These are phyloP conservation scores for Nemania serpens DNA, from an alignment of 2,329 filamentous ascomycete genomes.

Conservation along the genomic window DNA sequence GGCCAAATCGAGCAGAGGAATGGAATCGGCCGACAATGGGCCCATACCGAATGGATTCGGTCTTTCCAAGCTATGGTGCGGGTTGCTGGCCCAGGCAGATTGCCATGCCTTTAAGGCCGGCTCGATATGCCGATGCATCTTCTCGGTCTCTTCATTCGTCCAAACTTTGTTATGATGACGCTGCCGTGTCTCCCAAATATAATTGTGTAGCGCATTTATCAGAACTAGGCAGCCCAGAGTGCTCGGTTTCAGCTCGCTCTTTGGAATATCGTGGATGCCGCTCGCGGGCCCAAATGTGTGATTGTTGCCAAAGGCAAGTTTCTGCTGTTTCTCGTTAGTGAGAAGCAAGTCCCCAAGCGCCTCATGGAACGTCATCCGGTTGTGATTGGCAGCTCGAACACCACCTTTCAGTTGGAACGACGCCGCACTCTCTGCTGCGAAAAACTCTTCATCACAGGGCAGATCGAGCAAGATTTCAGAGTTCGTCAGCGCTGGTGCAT, in stretches of 20 bases:
- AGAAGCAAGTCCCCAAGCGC: constrained; percentile 81
- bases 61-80: constrained; percentile 79
- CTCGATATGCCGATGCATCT: constrained; percentile 94
- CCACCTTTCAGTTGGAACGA: constrained; percentile 81
- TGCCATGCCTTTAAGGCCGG: constrained; percentile 95
- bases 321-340: constrained; percentile 69
- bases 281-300: constrained; percentile 54
- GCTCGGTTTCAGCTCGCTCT: constrained; percentile 75
- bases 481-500: constrained; percentile 87
- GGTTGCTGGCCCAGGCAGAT: constrained; percentile 85
- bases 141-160: constrained; percentile 91
- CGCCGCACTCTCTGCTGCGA: constrained; percentile 80
- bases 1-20: constrained; percentile 87
- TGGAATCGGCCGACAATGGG: constrained; percentile 85
- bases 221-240: constrained; percentile 90
- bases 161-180: constrained; percentile 85
- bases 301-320: constrained; percentile 50
- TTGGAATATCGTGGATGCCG: constrained; percentile 54
- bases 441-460: constrained; percentile 92
- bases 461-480: constrained; percentile 89
- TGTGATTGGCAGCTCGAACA: constrained; percentile 67
- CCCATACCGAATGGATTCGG: constrained; percentile 83
- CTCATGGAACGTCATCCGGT: constrained; percentile 77
- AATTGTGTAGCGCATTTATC: constrained; percentile 95
- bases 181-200: constrained; percentile 97